Base-by-base conservation (phyloP, 192 early-diverging fungal genomes). In the Linnemannia zychae region DNA sequence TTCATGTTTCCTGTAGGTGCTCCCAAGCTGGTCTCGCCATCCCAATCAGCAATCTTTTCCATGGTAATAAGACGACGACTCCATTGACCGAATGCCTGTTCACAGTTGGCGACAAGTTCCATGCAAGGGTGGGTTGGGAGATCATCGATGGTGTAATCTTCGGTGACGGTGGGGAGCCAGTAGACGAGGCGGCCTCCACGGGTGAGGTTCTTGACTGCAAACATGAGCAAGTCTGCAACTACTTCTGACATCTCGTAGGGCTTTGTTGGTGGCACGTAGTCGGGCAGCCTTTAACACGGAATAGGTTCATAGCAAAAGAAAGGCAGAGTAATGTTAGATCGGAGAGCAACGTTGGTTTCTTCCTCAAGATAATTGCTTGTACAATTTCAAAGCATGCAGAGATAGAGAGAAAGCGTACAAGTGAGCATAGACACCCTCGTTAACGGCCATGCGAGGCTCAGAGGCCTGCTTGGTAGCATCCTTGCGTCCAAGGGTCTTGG, bases 181-280 rank as follows among this genome's bases (percentile, higher is more conserved):
- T 97, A 99, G 1, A 98, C 97, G 6, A 99, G 89, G 17, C 98
- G 92, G 6, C 96, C 98, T 34, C 95, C 94, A 1, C 94, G 87
- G 4, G 91, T 91, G 37, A 99, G 90, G 80, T 93, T 89, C 71
- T 90, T 88, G 3, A 95, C 97, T 0, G 97, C 94, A 86, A 99
- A 97, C 49, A 90, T 90, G 11, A 97, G 82, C 49, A 99, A 87
- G 84, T 99, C 98, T 7, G 87, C 75, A 4, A 99, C 84, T 0
- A 99, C 95, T 57, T 96, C 94, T 0, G 94, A 92, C 96, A 99
- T 97, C 84, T 99, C 98, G 79, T 99, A 99, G 0, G 97, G 95
- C 28, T 96, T 93, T 4, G 95, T 98, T n/a, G 95, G 95, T 13
- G 98, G 98, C 60, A 96, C 95, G 74, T 95, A 94, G 70, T 95